Base-by-base conservation (phyloP, 179 eudicot species). In the Silene vulgaris region DNA sequence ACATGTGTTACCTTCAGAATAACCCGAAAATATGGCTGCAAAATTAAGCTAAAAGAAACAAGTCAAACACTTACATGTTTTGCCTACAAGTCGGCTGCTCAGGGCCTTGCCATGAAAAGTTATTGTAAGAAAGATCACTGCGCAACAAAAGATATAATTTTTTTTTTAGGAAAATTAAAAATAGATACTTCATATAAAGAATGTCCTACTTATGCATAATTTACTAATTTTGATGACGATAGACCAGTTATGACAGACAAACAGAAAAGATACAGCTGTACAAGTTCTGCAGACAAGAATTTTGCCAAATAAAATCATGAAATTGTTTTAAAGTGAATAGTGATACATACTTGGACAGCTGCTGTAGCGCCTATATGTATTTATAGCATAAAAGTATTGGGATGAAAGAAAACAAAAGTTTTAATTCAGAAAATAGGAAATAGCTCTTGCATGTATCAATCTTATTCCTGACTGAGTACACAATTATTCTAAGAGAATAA, bases 101-200 rank as follows among this genome's bases (percentile, higher is more conserved):
- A 37, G 84, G 83, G 73, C 80, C 86, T 86, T 83, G 90, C 91
- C 84, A 87, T 45, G 90, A 80, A 28, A 90, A 85, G 79, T 90
- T 89, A 64, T 90, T 90, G 86, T 88, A 89, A 77, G 96, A 90
- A 57, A 90, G 86, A 85, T 90, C 96, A 75, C 96, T 90, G 89
- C 80, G 61, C 74, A 83, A 23, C n/a, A 71, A 69, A 54, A 37
- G 1, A 69, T 43, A 74, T 65, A 76, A 73, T 28, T 43, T 61
- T 61, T 60, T 21, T 52, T 23, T 66, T 20, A 63, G 11, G 65
- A 40, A 72, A 23, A 40, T 40, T 37, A 8, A 40, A 40, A 40
- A 40, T 1, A 43, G 14, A 28, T 66, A 13, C 26, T 21, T 64
- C 26, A 43, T 19, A 40, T 8, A 74, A 14, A 74, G 62, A 71